Conservation (phyloP, 495 filamentous ascomycete genomes). For the Penicillium ochrochloron region DNA sequence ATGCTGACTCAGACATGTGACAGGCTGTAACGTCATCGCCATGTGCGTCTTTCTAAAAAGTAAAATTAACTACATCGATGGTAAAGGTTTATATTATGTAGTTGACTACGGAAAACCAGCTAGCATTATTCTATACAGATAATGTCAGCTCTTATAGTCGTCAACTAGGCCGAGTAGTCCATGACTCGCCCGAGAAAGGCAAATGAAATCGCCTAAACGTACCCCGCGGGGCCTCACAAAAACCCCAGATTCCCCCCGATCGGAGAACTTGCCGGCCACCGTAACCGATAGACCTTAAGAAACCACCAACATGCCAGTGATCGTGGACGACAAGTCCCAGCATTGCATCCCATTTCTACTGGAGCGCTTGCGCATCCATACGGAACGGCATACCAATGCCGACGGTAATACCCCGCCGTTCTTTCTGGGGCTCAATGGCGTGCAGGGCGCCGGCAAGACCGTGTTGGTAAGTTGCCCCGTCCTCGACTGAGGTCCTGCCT, state of each 20-base stretch:
- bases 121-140: not conserved
- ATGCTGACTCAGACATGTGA: slow-evolving; percentile 46
- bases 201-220: slow-evolving; percentile 6
- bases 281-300: slow-evolving; percentile 18
- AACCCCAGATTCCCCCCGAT: slow-evolving; percentile 31
- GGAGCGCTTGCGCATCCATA: slow-evolving; percentile 61
- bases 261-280: slow-evolving; percentile 26
- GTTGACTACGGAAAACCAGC: not conserved
- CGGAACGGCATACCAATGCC: slow-evolving; percentile 34
- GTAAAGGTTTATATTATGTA: not conserved
- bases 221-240: slow-evolving; percentile 16
- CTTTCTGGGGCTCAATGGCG: slow-evolving; percentile 64
- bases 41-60: slow-evolving; percentile 20
- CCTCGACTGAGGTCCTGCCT: slow-evolving; percentile 3
- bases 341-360: slow-evolving; percentile 87
- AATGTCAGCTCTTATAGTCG: not conserved
- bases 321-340: slow-evolving; percentile 85
- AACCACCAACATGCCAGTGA: slow-evolving; percentile 48
- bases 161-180: not conserved
- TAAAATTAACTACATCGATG: not conserved
- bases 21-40: slow-evolving; percentile 32
- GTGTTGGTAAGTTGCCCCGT: slow-evolving; percentile 63
- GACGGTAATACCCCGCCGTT: slow-evolving; percentile 54
- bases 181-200: slow-evolving; percentile 14
- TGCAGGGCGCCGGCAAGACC: slow-evolving; percentile 91